Conservation (phyloP, 108 stramenopile species). For the Epithemia pelagica region DNA sequence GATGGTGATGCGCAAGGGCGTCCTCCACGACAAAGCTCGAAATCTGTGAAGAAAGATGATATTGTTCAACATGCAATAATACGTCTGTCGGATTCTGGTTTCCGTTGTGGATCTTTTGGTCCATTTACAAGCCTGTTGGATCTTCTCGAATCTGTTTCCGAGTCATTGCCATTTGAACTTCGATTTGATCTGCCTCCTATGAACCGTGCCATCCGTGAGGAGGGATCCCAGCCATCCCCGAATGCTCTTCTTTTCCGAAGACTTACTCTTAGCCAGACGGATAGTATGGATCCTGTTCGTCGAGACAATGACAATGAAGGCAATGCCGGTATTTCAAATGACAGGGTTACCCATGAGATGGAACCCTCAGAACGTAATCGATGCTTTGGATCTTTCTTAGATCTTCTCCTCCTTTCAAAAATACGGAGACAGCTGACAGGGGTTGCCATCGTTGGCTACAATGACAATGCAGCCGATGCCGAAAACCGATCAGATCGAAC, state of each 20-base stretch:
- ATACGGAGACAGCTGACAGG: slow-evolving; percentile 63
- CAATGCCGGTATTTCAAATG: neutral
- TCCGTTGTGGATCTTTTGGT: slow-evolving; percentile 86
- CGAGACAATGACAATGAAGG: neutral
- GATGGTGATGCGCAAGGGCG: slow-evolving; percentile 7
- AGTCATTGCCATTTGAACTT: slow-evolving; percentile 75
- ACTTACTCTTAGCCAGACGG: slow-evolving; percentile 33
- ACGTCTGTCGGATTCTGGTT: slow-evolving; percentile 79
- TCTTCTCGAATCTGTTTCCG: slow-evolving; percentile 76
- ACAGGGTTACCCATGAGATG: neutral
- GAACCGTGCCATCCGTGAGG: slow-evolving; percentile 69
- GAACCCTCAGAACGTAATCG: neutral
- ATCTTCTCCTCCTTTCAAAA: slow-evolving; percentile 52
- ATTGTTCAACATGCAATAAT: slow-evolving; percentile 87
- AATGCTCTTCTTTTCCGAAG: slow-evolving; percentile 70
- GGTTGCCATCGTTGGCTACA: slow-evolving; percentile 50
- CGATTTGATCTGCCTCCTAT: slow-evolving; percentile 71
- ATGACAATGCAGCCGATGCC: slow-evolving; percentile 17
- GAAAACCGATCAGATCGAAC: neutral
- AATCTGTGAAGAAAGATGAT: slow-evolving; percentile 54
- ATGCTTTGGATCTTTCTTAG: slow-evolving; percentile 53
- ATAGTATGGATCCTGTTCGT: neutral
- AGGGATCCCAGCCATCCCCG: slow-evolving; percentile 64
- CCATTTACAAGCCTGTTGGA: slow-evolving; percentile 70
- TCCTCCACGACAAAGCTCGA: slow-evolving; percentile 10